phyloP scores from a whole-genome alignment of 352 stramenopile genomes.

The Phytophthora melonis region DNA sequence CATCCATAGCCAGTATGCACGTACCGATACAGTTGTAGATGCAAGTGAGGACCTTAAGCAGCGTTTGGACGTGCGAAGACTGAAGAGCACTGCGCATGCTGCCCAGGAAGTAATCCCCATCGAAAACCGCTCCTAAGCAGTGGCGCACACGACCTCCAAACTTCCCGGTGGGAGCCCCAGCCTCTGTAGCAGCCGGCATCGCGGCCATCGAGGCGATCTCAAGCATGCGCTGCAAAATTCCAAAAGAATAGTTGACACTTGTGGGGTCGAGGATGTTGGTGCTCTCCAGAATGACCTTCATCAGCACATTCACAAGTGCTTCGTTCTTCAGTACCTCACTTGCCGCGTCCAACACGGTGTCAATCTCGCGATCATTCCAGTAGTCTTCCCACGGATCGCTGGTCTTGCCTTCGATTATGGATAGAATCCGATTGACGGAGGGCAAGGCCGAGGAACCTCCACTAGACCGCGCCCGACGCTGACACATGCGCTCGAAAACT shows the following conservation, averaged over 20 bases:
- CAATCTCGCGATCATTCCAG: constrained; percentile 71
- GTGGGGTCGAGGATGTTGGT: constrained; percentile 86
- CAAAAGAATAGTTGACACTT: constrained; percentile 88
- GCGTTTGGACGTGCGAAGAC: constrained; percentile 83
- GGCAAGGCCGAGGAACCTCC: constrained; percentile 40
- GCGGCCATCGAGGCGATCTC: constrained; percentile 62
- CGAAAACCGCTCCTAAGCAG: constrained; percentile 58
- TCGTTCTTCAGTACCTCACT: constrained; percentile 78
- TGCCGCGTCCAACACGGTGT: constrained; percentile 61
- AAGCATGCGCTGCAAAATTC: constrained; percentile 79
- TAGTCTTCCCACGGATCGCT: constrained; percentile 81
- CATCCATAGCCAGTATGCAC: not conserved
- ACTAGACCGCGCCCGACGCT: constrained; percentile 60
- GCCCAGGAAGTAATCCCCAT: constrained; percentile 75
- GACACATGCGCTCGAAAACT: constrained; percentile 82
- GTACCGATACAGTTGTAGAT: constrained; percentile 87
- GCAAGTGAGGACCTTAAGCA: constrained; percentile 89
- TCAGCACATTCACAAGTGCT: constrained; percentile 73
- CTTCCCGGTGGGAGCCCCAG: constrained; percentile 25
- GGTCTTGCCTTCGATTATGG: constrained; percentile 58
- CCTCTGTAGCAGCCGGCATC: constrained; percentile 33
- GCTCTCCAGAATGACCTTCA: constrained; percentile 83
- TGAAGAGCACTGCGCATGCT: constrained; percentile 78
- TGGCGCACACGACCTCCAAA: constrained; percentile 45
- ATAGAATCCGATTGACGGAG: constrained; percentile 67